Conservation (phyloP, 805 yeast genomes). For the Kuraishia molischiana region DNA sequence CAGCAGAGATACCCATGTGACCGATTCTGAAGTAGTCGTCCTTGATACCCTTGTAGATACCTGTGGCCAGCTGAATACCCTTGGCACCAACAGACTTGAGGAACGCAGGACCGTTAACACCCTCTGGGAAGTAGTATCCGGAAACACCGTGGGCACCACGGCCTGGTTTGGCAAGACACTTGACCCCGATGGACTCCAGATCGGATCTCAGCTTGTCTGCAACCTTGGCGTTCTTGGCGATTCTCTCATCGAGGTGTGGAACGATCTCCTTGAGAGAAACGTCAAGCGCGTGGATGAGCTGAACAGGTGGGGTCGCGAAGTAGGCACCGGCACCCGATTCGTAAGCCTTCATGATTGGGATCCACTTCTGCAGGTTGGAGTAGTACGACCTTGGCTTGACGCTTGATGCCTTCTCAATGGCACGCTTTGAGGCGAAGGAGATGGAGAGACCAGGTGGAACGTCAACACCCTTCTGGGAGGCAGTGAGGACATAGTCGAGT, state of each 20-base stretch:
- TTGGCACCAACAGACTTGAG: conserved; percentile 46
- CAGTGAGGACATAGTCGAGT: conserved; percentile 79
- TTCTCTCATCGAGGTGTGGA: conserved; percentile 44
- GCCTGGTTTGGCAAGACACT: conserved; percentile 49
- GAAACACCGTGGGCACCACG: conserved; percentile 85
- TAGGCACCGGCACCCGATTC: conserved; percentile 74
- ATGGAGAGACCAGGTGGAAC: conserved; percentile 89
- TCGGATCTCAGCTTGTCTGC: conserved; percentile 58
- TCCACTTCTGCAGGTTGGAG: conserved; percentile 75
- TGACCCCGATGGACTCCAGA: conserved; percentile 50
- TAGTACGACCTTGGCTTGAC: conserved; percentile 44
- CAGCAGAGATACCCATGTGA: conserved; percentile 85
- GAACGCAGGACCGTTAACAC: conserved; percentile 58
- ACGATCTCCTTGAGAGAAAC: conserved; percentile 69
- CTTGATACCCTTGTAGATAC: conserved; percentile 73
- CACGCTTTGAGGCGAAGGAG: conserved; percentile 67
- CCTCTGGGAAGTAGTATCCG: conserved; percentile 76
- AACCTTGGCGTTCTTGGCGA: conserved; percentile 50
- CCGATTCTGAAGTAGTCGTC: conserved; percentile 88
- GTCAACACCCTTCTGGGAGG: conserved; percentile 93
- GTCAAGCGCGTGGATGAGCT: conserved; percentile 71
- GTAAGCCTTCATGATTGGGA: conserved; percentile 79
- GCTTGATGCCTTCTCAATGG: conserved; percentile 47
- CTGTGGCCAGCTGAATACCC: conserved; percentile 81
- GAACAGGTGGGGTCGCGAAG: conserved; percentile 97